These are phyloP conservation scores for Caulochytrium protostelioides DNA, from an alignment of 371 early-diverging fungal species.

Conservation along the genomic window DNA sequence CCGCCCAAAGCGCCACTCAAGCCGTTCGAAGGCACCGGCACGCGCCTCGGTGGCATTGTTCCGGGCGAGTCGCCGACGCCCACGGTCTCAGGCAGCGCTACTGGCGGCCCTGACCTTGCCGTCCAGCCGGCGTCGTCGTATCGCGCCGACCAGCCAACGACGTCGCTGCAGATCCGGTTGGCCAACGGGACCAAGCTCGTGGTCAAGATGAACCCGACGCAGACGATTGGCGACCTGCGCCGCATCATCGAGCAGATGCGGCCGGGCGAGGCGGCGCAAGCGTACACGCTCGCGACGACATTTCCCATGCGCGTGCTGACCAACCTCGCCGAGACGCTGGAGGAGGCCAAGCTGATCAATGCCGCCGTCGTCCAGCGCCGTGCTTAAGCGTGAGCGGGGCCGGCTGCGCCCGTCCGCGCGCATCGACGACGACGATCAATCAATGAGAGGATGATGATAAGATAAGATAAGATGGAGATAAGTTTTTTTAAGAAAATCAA, in stretches of 20 bases:
- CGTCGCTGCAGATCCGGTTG: slow-evolving; percentile 71
- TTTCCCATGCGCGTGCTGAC: slow-evolving; percentile 56
- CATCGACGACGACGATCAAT: no score
- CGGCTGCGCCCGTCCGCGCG: no score
- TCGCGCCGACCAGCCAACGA: slow-evolving; percentile 60
- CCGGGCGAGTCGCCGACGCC: slow-evolving; percentile 7
- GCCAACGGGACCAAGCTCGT: slow-evolving; percentile 69
- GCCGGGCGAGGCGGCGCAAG: slow-evolving; percentile 15
- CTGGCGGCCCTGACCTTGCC: slow-evolving; percentile 7
- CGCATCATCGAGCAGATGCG: slow-evolving; percentile 42
- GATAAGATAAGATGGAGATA: no score
- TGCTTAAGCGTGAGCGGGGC: slow-evolving; percentile 16
- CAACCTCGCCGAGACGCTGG: slow-evolving; percentile 41
- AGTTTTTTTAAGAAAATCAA: no score
- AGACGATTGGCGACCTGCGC: slow-evolving; percentile 66
- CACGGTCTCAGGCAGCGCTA: slow-evolving; percentile 10
- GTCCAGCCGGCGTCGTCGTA: slow-evolving; percentile 5
- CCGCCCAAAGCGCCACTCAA: slow-evolving; percentile 29
- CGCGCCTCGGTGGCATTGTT: slow-evolving; percentile 38
- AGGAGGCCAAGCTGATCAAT: slow-evolving; percentile 62
- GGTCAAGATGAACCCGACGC: slow-evolving; percentile 66
- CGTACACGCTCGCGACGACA: slow-evolving; percentile 53
- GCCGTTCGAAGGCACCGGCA: slow-evolving; percentile 67
- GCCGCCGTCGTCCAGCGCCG: slow-evolving; percentile 61
- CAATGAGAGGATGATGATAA: no score